Percentiles rank a stretch among this genome's conserved stretches.
Conservation (phyloP, 176 grass and related monocot species). For the Triticum monococcum region DNA sequence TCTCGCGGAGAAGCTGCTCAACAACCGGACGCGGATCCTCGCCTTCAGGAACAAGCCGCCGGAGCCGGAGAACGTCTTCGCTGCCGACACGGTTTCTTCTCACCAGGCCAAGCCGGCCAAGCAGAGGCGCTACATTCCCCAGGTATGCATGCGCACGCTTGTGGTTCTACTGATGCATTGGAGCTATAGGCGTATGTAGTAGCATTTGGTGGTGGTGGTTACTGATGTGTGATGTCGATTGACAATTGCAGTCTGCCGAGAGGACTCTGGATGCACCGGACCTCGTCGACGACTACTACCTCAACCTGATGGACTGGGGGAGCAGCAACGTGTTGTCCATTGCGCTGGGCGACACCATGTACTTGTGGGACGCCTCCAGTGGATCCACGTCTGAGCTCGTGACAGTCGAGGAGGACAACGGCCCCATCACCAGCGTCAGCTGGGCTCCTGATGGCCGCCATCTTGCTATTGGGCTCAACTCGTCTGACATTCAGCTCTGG, state of each 20-base stretch:
- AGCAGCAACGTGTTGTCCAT: slow-evolving; percentile 67
- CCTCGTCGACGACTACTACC: slow-evolving; percentile 72
- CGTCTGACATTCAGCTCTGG: slow-evolving; percentile 69
- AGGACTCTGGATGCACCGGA: slow-evolving; percentile 70
- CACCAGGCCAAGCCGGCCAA: slow-evolving; percentile 47
- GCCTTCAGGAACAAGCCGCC: slow-evolving; percentile 70
- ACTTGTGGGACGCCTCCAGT: slow-evolving; percentile 56
- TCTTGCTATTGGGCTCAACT: slow-evolving; percentile 60
- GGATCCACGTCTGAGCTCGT: slow-evolving; percentile 67
- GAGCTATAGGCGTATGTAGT: neutral
- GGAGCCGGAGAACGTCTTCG: slow-evolving; percentile 42
- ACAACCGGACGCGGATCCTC: slow-evolving; percentile 63
- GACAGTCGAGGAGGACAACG: slow-evolving; percentile 55
- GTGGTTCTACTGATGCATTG: neutral
- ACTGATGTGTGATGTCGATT: slow-evolving; percentile 31
- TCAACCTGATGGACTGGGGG: slow-evolving; percentile 76
- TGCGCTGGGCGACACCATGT: slow-evolving; percentile 56
- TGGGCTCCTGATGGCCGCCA: slow-evolving; percentile 67
- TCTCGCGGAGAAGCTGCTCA: slow-evolving; percentile 69
- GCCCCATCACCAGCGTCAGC: slow-evolving; percentile 64
- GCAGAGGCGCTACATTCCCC: slow-evolving; percentile 63
- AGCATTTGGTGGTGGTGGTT: neutral
- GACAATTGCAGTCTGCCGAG: slow-evolving; percentile 50
- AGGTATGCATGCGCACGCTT: slow-evolving; percentile 10
- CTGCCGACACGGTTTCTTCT: slow-evolving; percentile 20